Conservation (phyloP, 2,329 filamentous ascomycete genomes). For the Elsinoe perseae region DNA sequence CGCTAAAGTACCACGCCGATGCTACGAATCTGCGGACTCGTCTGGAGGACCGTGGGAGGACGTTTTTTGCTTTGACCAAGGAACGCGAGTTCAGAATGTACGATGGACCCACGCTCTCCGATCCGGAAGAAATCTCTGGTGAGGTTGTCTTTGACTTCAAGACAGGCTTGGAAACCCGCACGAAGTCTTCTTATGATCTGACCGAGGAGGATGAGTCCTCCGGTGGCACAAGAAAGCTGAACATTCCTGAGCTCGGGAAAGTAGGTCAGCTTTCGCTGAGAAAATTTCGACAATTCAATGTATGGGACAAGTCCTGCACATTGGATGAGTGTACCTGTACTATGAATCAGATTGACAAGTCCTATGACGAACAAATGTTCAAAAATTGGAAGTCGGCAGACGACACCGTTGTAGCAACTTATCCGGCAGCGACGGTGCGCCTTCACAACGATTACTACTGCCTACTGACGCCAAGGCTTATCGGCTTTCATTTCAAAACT, state of each 20-base stretch:
- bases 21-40: too few relatives aligned
- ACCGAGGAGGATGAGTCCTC: too few relatives aligned
- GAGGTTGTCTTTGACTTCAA: neutral
- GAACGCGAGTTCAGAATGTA: neutral
- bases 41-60: neutral
- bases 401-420: neutral
- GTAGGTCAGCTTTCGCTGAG: too few relatives aligned
- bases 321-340: too few relatives aligned
- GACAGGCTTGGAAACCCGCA: neutral
- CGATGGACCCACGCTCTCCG: neutral
- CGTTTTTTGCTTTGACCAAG: neutral
- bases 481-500: neutral
- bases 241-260: too few relatives aligned
- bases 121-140: neutral
- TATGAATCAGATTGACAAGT: too few relatives aligned
- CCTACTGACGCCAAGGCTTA: neutral
- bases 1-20: neutral
- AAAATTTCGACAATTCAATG: too few relatives aligned
- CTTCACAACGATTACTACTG: neutral
- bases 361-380: too few relatives aligned
- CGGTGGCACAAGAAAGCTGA: too few relatives aligned
- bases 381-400: too few relatives aligned
- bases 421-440: neutral
- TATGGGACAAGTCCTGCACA: too few relatives aligned
- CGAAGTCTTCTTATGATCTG: neutral